These are phyloP conservation scores for Golubevia sp. DNA, from an alignment of 1,284 basidiomycete genomes.

Conservation along the genomic window DNA sequence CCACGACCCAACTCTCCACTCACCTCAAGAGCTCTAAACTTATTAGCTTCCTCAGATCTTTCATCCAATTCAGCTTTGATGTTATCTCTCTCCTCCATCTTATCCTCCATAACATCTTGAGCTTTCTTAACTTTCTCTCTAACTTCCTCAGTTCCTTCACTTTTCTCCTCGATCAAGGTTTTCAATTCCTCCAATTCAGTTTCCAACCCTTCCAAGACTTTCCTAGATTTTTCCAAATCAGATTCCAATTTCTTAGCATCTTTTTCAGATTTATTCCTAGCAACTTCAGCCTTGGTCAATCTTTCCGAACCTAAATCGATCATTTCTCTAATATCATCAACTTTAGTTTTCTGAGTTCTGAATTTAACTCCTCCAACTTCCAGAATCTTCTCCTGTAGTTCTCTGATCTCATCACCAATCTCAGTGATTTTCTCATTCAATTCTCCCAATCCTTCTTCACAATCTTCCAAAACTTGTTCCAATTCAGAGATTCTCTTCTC, in stretches of 20 bases:
- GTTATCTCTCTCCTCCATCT: conserved; percentile 39
- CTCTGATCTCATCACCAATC: conserved; percentile 46
- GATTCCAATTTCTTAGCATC: conserved; percentile 38
- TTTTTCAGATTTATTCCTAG: conserved; percentile 50
- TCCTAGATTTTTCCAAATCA: conserved; percentile 23
- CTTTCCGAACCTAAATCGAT: conserved; percentile 50
- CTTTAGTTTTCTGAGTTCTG: conserved; percentile 56
- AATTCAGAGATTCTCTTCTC: conserved; percentile 43
- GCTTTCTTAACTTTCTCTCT: conserved; percentile 36
- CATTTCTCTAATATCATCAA: conserved; percentile 57
- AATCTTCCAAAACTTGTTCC: conserved; percentile 24
- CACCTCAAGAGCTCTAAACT: conserved; percentile 49
- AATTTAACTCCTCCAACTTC: conserved; percentile 57
- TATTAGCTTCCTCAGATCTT: conserved; percentile 39
- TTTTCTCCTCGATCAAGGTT: conserved; percentile 19
- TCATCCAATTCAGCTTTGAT: conserved; percentile 50
- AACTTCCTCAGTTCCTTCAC: conserved; percentile 19
- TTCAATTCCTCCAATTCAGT: conserved; percentile 34
- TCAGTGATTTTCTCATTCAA: conserved; percentile 30
- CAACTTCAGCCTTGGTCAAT: conserved; percentile 53
- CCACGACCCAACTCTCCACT: background rate
- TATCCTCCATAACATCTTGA: conserved; percentile 43
- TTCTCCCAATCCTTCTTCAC: conserved; percentile 36
- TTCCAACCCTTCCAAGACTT: conserved; percentile 34
- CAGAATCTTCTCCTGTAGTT: conserved; percentile 56